phyloP scores from a whole-genome alignment of 176 grass and related monocot species.

The Alopecurus myosuroides region DNA sequence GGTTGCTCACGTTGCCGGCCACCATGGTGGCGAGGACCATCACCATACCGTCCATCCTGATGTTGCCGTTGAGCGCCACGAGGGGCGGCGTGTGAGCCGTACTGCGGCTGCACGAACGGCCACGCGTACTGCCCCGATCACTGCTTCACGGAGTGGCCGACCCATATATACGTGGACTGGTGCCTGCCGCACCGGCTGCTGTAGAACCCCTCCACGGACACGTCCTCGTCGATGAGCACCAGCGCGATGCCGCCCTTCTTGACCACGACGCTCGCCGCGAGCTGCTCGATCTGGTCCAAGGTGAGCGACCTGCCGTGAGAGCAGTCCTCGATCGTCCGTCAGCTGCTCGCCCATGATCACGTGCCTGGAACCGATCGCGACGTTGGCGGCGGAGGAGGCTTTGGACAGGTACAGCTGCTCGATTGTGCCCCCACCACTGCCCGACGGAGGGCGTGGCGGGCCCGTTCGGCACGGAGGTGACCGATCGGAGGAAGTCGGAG shows the following conservation, averaged over 20 bases:
- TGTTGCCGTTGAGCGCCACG: slow-evolving; percentile 51
- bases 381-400: not conserved
- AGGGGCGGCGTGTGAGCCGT: slow-evolving; percentile 54
- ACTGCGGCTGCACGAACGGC: slow-evolving; percentile 54
- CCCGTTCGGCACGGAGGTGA: slow-evolving; percentile 2
- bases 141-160: slow-evolving; percentile 39
- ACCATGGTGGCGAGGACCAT: slow-evolving; percentile 48
- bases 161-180: slow-evolving; percentile 41
- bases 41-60: slow-evolving; percentile 49
- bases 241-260: slow-evolving; percentile 29
- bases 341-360: slow-evolving; percentile 32
- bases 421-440: slow-evolving; percentile 55
- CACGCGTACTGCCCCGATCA: slow-evolving; percentile 62
- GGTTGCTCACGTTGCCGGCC: slow-evolving; percentile 55
- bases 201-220: slow-evolving; percentile 57
- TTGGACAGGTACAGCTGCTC: slow-evolving; percentile 49
- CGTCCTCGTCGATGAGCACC: slow-evolving; percentile 38
- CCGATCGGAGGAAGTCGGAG: slow-evolving; percentile 52
- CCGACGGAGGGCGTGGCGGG: slow-evolving; percentile 27
- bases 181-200: slow-evolving; percentile 56
- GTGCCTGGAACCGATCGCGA: not conserved
- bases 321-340: slow-evolving; percentile 37
- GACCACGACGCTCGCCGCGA: not conserved
- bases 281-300: slow-evolving; percentile 35
- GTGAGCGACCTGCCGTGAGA: slow-evolving; percentile 43